Evolutionary conservation across 257 asterid genomes (phyloP), one percentile per base, ranked within the genome.

Genomic region (Voacanga thouarsii): DNA sequence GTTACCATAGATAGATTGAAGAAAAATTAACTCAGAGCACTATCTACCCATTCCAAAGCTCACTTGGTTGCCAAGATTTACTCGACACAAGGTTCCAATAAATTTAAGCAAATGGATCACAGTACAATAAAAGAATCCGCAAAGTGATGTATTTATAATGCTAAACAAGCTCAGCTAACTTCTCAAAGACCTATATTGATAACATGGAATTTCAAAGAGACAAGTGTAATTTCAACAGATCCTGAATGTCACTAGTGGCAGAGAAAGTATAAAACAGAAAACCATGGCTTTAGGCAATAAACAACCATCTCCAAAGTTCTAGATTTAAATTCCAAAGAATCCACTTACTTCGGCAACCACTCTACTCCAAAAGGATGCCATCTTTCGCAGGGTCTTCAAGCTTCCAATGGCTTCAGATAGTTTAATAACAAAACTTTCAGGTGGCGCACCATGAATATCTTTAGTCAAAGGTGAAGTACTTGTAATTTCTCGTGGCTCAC

Each of bases 361-460:
- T 83, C 91, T 88, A 83, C 88, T 85, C 99, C 99, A 96, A 84
- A 92, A 89, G 72, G 89, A 89, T 71, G 97, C 89, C 97, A 90
- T 93, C 83, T 93, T 96, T 82, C 83, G 89, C 87, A 89, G 80
- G 79, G 98, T 87, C 87, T 92, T 96, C 87, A 96, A 84, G 89
- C 86, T 90, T 80, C 99, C 98, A 88, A 91, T 79, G 4, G 97
- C 99, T 89, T 93, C 97, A 76, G 98, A 82, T 78, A 96, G 93
- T 86, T 90, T 92, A 82, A 92, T 89, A 69, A 96, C 85, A 86
- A 96, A 88, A 85, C 98, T 85, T 65, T 92, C 98, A 80, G 93
- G 85, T 77, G 99, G 99, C 80, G 97, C 97, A 75, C 97, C 97
- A 82, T 90, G 98, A 85, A 93, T 91, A 78, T 96, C 99, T 85